phyloP scores from a whole-genome alignment of 805 yeast genomes.

The Lipomyces yamadae region DNA sequence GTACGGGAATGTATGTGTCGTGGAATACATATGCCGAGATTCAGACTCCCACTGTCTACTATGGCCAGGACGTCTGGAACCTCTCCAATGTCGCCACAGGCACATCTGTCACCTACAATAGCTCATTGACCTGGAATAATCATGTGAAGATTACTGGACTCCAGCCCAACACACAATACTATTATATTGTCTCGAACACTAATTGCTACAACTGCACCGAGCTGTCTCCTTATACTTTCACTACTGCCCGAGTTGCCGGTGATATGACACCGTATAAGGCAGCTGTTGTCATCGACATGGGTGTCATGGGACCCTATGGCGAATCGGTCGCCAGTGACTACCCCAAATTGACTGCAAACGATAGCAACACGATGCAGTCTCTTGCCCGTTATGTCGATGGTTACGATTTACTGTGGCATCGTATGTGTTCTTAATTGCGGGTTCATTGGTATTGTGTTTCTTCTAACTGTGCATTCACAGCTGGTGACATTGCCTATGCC shows the following conservation, averaged over 20 bases:
- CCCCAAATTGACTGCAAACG: slow-evolving; percentile 14
- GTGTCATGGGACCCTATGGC: slow-evolving; percentile 34
- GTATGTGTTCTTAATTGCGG: slow-evolving; percentile 13
- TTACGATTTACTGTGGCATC: slow-evolving; percentile 28
- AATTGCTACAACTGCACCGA: slow-evolving; percentile 33
- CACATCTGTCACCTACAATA: slow-evolving; percentile 37
- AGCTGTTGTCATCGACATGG: slow-evolving; percentile 37
- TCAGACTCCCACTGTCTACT: slow-evolving; percentile 39
- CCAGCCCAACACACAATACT: slow-evolving; percentile 42
- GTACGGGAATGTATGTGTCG: slow-evolving; percentile 40
- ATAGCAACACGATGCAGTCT: slow-evolving; percentile 35
- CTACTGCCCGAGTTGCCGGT: slow-evolving; percentile 35
- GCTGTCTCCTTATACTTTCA: slow-evolving; percentile 29
- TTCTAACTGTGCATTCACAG: slow-evolving; percentile 10
- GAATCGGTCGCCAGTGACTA: slow-evolving; percentile 23
- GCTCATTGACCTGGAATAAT: slow-evolving; percentile 41
- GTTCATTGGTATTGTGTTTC: background rate
- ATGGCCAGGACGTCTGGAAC: slow-evolving; percentile 37
- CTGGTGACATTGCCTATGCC: slow-evolving; percentile 46
- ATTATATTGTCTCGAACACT: slow-evolving; percentile 40
- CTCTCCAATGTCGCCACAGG: slow-evolving; percentile 27
- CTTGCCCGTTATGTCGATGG: slow-evolving; percentile 32
- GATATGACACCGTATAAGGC: slow-evolving; percentile 32
- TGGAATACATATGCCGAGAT: slow-evolving; percentile 42
- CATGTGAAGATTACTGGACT: slow-evolving; percentile 42